Base-by-base conservation (phyloP, 768 basidiomycete genomes). In the Strobilomyces echinocephalus region DNA sequence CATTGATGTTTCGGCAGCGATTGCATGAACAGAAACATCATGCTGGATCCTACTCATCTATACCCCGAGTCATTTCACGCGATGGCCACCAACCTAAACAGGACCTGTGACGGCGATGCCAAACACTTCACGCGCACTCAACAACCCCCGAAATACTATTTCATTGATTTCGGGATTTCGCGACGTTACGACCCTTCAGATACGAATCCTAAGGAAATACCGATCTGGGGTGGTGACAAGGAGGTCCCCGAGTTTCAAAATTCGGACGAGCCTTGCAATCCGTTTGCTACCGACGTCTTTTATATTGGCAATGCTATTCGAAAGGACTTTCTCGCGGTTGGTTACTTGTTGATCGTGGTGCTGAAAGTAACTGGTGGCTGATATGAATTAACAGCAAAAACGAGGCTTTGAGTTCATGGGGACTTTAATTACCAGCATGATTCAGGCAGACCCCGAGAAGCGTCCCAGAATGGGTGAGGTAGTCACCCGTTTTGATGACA, bases 251-350 rank as follows among this genome's bases (percentile, higher is more conserved):
- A 77, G 46, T 72, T 69, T 44, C 62, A 68, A 16, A 60, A 61
- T 3, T 59, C 50, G 0, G 21, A 52, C 5, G n/a, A 58, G 2
- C 67, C 62, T 0, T 61, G 65, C n/a, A 56, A 79, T 53, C 74
- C 76, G 0, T 79, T 78, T 46, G 63, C 70, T 0, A 72, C 71
- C 0, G 78, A 79, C 30, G 64, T 79, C 2, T 79, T 76, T 52
- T 72, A 72, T 46, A 54, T 77, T 1, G 76, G 75, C 0, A 78
- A 77, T 50, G 35, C 70, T 46, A 18, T 71, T 0, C 51, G 61
- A 46, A n/a, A n/a, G n/a, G n/a, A n/a, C n/a, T n/a, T n/a, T n/a
- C n/a, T n/a, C n/a, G n/a, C n/a, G n/a, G n/a, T n/a, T n/a, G n/a
- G n/a, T n/a, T n/a, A n/a, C n/a, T n/a, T n/a, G n/a, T n/a, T n/a